These are phyloP conservation scores for Candida ortonii DNA, from an alignment of 805 yeast genomes.

Conservation along the genomic window DNA sequence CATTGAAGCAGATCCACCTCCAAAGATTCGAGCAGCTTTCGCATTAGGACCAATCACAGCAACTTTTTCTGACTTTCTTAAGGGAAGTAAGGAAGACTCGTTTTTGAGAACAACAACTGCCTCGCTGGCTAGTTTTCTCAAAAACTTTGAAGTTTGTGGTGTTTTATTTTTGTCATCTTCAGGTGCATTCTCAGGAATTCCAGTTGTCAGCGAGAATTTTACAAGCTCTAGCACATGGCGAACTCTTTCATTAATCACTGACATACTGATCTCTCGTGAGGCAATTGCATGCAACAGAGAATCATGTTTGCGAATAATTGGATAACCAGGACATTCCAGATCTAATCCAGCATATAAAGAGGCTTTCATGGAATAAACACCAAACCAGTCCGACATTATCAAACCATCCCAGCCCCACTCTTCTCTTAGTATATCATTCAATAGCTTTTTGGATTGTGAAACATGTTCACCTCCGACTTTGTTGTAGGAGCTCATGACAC, in stretches of 20 bases:
- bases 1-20: constrained; percentile 61
- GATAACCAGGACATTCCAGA: constrained; percentile 68
- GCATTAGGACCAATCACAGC: constrained; percentile 65
- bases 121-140: constrained; percentile 48
- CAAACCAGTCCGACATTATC: constrained; percentile 66
- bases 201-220: constrained; percentile 40
- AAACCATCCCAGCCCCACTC: constrained; percentile 62
- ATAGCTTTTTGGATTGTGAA: constrained; percentile 43
- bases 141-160: constrained; percentile 42
- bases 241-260: constrained; percentile 47
- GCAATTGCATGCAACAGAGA: constrained; percentile 43
- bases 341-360: constrained; percentile 57
- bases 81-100: constrained; percentile 45
- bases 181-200: constrained; percentile 41
- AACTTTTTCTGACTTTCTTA: constrained; percentile 38
- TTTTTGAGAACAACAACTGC: constrained; percentile 58
- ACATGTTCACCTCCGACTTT: constrained; percentile 62
- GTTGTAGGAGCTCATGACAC: constrained; percentile 64
- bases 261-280: constrained; percentile 40
- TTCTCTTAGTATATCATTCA: constrained; percentile 46
- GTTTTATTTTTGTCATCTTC: constrained; percentile 42
- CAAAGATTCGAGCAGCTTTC: constrained; percentile 46
- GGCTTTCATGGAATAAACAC: constrained; percentile 48
- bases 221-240: constrained; percentile 48
- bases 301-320: constrained; percentile 42